Evolutionary conservation across 2,329 filamentous ascomycete genomes (phyloP), one percentile per base, ranked within the genome.

Genomic region (Xylariaceae sp.): DNA sequence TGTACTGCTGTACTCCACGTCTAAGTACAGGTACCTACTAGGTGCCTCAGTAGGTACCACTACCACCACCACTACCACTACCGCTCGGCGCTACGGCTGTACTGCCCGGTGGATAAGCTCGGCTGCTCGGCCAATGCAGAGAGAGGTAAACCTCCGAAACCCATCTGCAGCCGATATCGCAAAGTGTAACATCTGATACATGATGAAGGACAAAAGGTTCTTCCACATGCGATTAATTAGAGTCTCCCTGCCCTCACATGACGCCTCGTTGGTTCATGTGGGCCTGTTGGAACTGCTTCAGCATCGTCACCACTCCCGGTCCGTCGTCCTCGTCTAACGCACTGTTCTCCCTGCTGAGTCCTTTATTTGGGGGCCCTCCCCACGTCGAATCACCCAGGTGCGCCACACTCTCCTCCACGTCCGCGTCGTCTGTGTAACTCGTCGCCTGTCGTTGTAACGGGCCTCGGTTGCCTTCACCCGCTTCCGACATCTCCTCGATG

Each of bases 381-480:
- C 76, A 79, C 7, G 69, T 69, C 3, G 76, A 79, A 63, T 74
- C 77, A 40, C 67, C 83, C 53, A 75, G 69, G 1, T 61, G 66
- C 0, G 65, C 69, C 1, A 66, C 67, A 15, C 65, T 68, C 30
- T 72, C 70, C 55, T 76, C 76, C 48, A 76, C 51, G 19, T 78
- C 76, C 2, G 74, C 78, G 9, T 84, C 65, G 37, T 80, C 78
- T 40, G 75, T 78, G 34, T 77, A 76, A 47, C 60, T 65, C 31
- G 57, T 60, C 19, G 52, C 60, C 36, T 61, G 57, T 37, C 51
- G 50, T 8, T 63, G 59, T 16, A 59, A 59, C 32, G 53, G 64
- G 41, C 60, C 63, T 18, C 62, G 58, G 13, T 59, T 57, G 3
- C 54, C 59, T 1, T 65, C 66, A 31, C 21, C 26, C 11, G 71